phyloP scores from a whole-genome alignment of 2,329 filamentous ascomycete species.

The Tolypocladium capitatum region DNA sequence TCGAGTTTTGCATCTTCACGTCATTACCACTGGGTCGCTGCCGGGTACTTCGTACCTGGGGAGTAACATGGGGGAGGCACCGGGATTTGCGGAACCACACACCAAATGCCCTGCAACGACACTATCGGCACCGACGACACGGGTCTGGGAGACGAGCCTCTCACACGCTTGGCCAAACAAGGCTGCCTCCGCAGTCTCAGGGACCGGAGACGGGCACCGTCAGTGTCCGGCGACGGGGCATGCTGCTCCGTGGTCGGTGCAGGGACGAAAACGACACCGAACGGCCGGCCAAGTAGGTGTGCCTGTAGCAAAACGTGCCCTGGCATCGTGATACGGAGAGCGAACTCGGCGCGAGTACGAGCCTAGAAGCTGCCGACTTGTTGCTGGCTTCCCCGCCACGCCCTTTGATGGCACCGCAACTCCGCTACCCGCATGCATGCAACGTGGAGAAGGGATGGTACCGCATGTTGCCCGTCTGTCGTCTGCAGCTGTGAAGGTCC shows the following conservation, averaged over 20 bases:
- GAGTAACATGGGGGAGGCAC: background rate
- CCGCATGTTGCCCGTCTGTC: background rate
- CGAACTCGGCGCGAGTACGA: no score
- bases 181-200: background rate
- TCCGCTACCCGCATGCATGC: background rate
- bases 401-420: background rate
- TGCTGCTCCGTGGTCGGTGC: no score
- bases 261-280: background rate
- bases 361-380: background rate
- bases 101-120: background rate
- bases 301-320: background rate
- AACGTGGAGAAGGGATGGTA: background rate
- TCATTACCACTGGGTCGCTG: no score
- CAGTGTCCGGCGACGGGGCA: no score
- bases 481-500: background rate
- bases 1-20: no score
- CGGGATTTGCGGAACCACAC: background rate
- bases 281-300: background rate
- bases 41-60: background rate
- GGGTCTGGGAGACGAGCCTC: conserved; percentile 15
- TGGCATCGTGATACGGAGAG: background rate
- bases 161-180: conserved; percentile 2
- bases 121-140: conserved; percentile 13
- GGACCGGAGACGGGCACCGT: no score
- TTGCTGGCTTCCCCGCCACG: background rate